These are phyloP conservation scores for Aureobasidium sp. DNA, from an alignment of 2,329 filamentous ascomycete genomes.

Conservation along the genomic window DNA sequence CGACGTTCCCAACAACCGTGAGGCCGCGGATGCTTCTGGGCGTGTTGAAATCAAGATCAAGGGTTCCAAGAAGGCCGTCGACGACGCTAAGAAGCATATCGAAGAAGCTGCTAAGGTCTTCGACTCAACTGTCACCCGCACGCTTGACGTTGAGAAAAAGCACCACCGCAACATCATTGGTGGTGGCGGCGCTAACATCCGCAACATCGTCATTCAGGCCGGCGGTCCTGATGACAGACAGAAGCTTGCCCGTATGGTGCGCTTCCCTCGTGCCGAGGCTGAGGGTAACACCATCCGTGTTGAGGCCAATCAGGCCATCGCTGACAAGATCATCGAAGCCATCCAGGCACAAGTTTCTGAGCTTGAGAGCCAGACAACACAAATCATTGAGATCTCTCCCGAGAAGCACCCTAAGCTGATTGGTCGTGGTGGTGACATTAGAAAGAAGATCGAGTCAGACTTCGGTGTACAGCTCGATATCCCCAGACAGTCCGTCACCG, in stretches of 20 bases:
- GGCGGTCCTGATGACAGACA: conserved; percentile 84
- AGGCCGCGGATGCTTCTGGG: conserved; percentile 56
- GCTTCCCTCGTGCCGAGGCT: conserved; percentile 81
- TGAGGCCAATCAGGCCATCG: conserved; percentile 74
- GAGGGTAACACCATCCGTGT: conserved; percentile 73
- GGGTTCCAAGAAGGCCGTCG: conserved; percentile 85
- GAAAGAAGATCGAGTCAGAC: conserved; percentile 75
- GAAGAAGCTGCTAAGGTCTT: conserved; percentile 81
- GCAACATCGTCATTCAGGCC: conserved; percentile 76
- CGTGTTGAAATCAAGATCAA: conserved; percentile 84
- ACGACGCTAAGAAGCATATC: conserved; percentile 83
- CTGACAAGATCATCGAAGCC: conserved; percentile 78
- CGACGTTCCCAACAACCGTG: conserved; percentile 77
- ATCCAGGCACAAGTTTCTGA: conserved; percentile 78
- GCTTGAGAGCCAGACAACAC: conserved; percentile 73
- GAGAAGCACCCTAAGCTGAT: conserved; percentile 90
- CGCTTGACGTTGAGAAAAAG: conserved; percentile 87
- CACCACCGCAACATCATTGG: conserved; percentile 88
- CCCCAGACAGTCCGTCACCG: conserved; percentile 63
- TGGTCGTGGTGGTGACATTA: conserved; percentile 80
- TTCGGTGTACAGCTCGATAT: conserved; percentile 86
- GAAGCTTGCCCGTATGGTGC: conserved; percentile 79
- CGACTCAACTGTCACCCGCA: conserved; percentile 79
- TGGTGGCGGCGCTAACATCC: conserved; percentile 77
- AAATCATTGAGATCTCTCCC: conserved; percentile 71